Evolutionary conservation across 2,329 filamentous ascomycete species (phyloP), one percentile per base, ranked within the genome.

Genomic region (Dichotomopilus funicola): DNA sequence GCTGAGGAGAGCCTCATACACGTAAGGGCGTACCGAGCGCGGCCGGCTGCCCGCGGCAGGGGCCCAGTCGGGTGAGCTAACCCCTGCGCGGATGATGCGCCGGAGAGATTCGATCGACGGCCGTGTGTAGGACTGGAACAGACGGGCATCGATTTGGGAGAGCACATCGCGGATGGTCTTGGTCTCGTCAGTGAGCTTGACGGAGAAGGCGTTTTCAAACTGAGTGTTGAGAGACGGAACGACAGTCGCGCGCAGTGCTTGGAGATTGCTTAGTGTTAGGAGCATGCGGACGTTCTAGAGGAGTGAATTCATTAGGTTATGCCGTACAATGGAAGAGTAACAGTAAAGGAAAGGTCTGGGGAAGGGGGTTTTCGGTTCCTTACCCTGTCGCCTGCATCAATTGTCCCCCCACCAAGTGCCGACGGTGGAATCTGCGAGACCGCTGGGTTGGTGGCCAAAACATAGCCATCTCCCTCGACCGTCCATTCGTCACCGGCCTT

Each of bases 201-300:
- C 89, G 1, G 89, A 91, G 72, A 99, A 99, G 54, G 89, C 83
- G 49, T 89, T 91, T 69, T 99, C 94, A 66, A 97, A 99, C 66
- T 94, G 88, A 4, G 87, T 82, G 67, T 96, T 89, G n/a, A 99
- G 80, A 63, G 86, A 85, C 0, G 92, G 92, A 1, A 97, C 88
- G 36, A 92, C 82, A 59, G 94, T 85, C 31, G 84, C 79, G 56
- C 90, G 87, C 40, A 99, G 82, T 31, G 87, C 81, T 66, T 92
- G 87, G 57, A 99, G 83, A 69, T 99, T 99, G 67, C 89, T 94
- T 33, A 99, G 79, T 1, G 94, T 99, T 51, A 99, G 77, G 43
- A 99, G 86, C 80, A 96, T 92, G 61, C 94, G 89, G 49, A 95
- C 85, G 63, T 92, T 92, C 87, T 95, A 69, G 11, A 38, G 33